Evolutionary conservation across 495 filamentous ascomycete species (phyloP).

Genomic region (Clavariopsis aquatica): DNA sequence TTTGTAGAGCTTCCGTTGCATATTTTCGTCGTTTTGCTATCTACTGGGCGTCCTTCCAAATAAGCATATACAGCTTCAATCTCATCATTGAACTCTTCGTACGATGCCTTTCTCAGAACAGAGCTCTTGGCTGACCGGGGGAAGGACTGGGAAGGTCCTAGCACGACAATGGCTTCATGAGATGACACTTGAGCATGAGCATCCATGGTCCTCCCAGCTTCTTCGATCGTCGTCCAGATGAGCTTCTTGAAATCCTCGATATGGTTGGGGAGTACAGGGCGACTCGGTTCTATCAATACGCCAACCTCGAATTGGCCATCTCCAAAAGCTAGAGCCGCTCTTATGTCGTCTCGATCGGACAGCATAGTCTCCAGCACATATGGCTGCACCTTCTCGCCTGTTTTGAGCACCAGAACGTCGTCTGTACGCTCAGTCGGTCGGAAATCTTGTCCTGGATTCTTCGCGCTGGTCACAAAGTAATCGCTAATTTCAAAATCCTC

Average conservation of each 20-base stretch:
- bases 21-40: not conserved
- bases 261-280: not conserved
- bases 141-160: constrained; percentile 25
- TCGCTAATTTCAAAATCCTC: constrained; percentile 15
- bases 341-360: constrained; percentile 23
- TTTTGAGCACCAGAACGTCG: constrained; percentile 47
- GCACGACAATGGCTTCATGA: constrained; percentile 39
- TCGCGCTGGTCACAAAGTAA: not conserved
- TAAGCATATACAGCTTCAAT: constrained; percentile 40
- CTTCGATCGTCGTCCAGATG: not conserved
- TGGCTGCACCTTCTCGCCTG: constrained; percentile 48
- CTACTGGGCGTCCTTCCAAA: constrained; percentile 24
- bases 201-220: not conserved
- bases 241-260: not conserved
- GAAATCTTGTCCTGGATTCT: constrained; percentile 32
- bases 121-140: constrained; percentile 49
- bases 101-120: constrained; percentile 41
- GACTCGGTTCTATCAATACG: constrained; percentile 42
- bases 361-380: constrained; percentile 39
- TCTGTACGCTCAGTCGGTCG: constrained; percentile 43
- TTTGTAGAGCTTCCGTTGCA: not conserved
- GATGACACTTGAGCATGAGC: constrained; percentile 34
- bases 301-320: constrained; percentile 44
- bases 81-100: constrained; percentile 41
- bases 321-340: constrained; percentile 45